Evolutionary conservation across 345 rosid genomes (phyloP).

Genomic region (Melaleuca alternifolia): DNA sequence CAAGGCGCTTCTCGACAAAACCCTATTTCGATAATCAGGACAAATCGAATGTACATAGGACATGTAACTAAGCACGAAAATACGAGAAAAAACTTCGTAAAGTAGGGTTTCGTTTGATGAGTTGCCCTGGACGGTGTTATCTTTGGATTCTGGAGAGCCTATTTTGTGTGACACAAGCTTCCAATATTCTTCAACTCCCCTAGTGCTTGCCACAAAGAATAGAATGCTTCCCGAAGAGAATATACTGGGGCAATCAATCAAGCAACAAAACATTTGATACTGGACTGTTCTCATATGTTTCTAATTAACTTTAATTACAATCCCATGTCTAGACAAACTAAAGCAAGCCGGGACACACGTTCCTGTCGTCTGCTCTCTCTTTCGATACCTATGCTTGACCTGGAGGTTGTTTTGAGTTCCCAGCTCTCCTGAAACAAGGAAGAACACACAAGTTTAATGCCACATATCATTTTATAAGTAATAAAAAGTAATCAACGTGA

Average conservation of each 20-base stretch:
- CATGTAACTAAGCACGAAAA: background rate
- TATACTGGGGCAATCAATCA: background rate
- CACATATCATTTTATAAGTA: background rate
- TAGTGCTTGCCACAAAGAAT: background rate
- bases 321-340: background rate
- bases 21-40: background rate
- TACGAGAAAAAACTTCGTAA: background rate
- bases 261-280: background rate
- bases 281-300: background rate
- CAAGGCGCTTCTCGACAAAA: background rate
- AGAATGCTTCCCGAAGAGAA: background rate
- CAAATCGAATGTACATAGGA: background rate
- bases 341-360: background rate
- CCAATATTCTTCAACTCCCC: constrained; percentile 8
- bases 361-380: background rate
- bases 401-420: constrained; percentile 44
- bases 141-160: background rate
- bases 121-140: background rate
- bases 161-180: constrained; percentile 24
- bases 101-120: background rate
- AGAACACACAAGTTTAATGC: background rate
- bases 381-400: constrained; percentile 24
- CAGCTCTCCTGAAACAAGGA: constrained; percentile 29
- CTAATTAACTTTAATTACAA: background rate
- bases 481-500: background rate